These are phyloP conservation scores for Hevea brasiliensis DNA, from an alignment of 345 rosid species.

Conservation along the genomic window DNA sequence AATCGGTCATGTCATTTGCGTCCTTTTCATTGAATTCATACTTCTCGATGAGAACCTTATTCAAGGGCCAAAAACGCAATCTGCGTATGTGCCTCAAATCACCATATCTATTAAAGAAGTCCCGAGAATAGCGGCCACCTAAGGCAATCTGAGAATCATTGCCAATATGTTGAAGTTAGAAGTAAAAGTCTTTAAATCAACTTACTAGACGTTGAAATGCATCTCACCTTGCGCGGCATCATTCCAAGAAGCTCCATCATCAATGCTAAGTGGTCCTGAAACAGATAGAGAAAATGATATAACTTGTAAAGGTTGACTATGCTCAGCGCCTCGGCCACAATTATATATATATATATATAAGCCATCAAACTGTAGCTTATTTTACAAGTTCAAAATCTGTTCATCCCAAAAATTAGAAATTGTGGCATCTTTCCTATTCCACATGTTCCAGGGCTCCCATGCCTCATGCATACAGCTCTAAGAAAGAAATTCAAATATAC, in stretches of 20 bases:
- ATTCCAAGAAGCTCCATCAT: constrained; percentile 84
- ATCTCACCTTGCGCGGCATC: constrained; percentile 82
- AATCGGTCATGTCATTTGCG: constrained; percentile 55
- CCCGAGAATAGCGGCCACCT: constrained; percentile 71
- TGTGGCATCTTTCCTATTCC: neutral
- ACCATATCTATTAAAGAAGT: constrained; percentile 68
- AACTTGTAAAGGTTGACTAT: neutral
- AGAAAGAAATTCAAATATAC: neutral
- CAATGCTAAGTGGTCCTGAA: constrained; percentile 70
- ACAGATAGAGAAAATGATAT: neutral
- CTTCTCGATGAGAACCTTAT: constrained; percentile 66
- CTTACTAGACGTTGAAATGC: neutral
- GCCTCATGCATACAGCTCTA: neutral
- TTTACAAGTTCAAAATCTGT: too few species aligned
- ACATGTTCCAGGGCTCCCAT: neutral
- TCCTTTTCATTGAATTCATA: constrained; percentile 61
- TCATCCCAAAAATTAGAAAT: neutral
- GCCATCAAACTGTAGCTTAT: too few species aligned
- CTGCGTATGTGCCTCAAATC: constrained; percentile 71
- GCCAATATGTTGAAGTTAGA: constrained; percentile 9
- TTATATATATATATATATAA: too few species aligned
- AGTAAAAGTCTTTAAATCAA: constrained; percentile 6
- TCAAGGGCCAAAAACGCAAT: constrained; percentile 67
- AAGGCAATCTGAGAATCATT: constrained; percentile 52
- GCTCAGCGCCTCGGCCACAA: too few species aligned